These are phyloP conservation scores for Penstemon davidsonii DNA, from an alignment of 257 asterid genomes.

Conservation along the genomic window DNA sequence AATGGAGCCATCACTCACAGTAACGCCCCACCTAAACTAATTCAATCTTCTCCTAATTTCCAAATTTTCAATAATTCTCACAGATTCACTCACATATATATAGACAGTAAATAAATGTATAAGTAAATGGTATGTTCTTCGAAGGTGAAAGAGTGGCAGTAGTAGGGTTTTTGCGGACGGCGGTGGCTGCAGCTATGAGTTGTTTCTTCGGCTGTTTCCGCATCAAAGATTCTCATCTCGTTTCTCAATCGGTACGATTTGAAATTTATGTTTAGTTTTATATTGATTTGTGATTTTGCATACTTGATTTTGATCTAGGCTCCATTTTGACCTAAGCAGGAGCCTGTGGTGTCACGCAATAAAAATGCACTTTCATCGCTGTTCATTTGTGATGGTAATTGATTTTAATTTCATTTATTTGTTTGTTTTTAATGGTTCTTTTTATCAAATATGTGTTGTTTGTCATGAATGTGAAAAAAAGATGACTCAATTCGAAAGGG, in stretches of 20 bases:
- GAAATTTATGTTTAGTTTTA: neutral
- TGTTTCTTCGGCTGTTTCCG: conserved; percentile 74
- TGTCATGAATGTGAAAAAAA: conserved; percentile 25
- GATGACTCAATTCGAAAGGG: conserved; percentile 33
- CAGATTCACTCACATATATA: conserved; percentile 15
- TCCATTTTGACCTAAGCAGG: conserved; percentile 40
- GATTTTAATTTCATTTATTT: neutral
- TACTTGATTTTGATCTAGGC: conserved; percentile 1
- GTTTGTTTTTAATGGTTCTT: conserved; percentile 7
- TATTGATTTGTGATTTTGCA: conserved; percentile 2
- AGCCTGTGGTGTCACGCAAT: conserved; percentile 46
- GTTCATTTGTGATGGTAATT: conserved; percentile 64
- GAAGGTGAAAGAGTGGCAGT: conserved; percentile 26
- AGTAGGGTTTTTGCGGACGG: conserved; percentile 24
- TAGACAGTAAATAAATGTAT: neutral
- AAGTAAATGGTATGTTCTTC: conserved; percentile 23
- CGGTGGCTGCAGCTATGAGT: conserved; percentile 45
- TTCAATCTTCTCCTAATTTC: conserved; percentile 25
- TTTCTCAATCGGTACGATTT: conserved; percentile 32
- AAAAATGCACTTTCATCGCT: conserved; percentile 71
- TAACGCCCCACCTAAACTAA: conserved; percentile 37
- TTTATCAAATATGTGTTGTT: neutral
- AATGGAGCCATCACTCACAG: conserved; percentile 46
- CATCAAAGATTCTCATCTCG: conserved; percentile 35
- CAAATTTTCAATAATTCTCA: conserved; percentile 17